phyloP scores from a whole-genome alignment of 2,329 filamentous ascomycete genomes.

The Metarhizium robertsii region DNA sequence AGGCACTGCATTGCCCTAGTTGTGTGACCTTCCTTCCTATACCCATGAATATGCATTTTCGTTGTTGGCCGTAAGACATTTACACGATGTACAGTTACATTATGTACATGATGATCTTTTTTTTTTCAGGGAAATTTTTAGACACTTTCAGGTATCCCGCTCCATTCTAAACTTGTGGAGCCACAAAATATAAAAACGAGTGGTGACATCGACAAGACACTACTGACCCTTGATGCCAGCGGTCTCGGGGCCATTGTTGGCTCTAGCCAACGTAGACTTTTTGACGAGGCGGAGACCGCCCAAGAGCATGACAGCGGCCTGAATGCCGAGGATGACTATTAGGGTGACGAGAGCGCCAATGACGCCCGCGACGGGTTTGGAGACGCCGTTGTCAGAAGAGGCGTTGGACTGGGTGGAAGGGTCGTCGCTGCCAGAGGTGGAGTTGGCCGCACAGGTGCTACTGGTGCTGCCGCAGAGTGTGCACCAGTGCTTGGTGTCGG shows the following conservation, averaged over 20 bases:
- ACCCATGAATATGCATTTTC: background rate
- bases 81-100: background rate
- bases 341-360: slow-evolving; percentile 63
- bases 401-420: slow-evolving; percentile 13
- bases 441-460: slow-evolving; percentile 47
- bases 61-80: background rate
- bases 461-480: slow-evolving; percentile 62
- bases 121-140: background rate
- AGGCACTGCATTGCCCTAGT: background rate
- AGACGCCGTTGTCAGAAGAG: slow-evolving; percentile 39
- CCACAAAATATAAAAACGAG: background rate
- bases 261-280: slow-evolving; percentile 28
- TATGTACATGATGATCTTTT: background rate
- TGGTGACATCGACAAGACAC: background rate
- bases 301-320: slow-evolving; percentile 32
- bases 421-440: slow-evolving; percentile 14
- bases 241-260: slow-evolving; percentile 5
- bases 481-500: slow-evolving; percentile 63
- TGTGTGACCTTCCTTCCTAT: background rate
- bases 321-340: slow-evolving; percentile 35
- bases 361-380: slow-evolving; percentile 66
- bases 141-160: background rate
- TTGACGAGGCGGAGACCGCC: slow-evolving; percentile 38
- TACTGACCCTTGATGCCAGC: slow-evolving; percentile 11
- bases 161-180: background rate